Evolutionary conservation across 495 filamentous ascomycete species (phyloP).

Genomic region (Pyrenula massariospora): DNA sequence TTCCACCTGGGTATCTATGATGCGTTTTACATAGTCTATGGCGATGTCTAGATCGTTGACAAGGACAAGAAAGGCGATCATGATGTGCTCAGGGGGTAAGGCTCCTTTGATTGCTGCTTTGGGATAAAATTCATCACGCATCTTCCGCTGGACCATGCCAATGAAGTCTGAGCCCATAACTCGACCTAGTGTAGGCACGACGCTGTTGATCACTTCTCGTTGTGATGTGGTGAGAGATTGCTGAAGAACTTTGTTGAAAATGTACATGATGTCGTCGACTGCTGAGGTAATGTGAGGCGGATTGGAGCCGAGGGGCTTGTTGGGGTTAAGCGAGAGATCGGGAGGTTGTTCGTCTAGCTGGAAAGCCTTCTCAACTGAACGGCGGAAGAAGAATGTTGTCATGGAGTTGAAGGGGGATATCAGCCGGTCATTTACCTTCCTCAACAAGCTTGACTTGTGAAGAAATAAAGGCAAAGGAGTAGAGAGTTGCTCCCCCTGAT

Average conservation of each 20-base stretch:
- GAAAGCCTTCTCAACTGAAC: constrained; percentile 93
- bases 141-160: constrained; percentile 92
- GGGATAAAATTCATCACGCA: constrained; percentile 91
- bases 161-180: constrained; percentile 91
- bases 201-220: constrained; percentile 55
- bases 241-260: constrained; percentile 82
- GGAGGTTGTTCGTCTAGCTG: constrained; percentile 91
- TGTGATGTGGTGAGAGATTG: constrained; percentile 80
- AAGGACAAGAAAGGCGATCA: constrained; percentile 77
- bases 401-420: constrained; percentile 71
- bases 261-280: constrained; percentile 98
- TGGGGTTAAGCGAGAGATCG: constrained; percentile 62
- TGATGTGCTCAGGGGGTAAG: constrained; percentile 70
- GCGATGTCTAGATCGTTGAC: constrained; percentile 92
- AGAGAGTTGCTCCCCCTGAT: constrained; percentile 11
- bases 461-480: constrained; percentile 58
- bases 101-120: constrained; percentile 61
- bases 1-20: constrained; percentile 56
- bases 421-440: constrained; percentile 64
- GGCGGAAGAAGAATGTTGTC: constrained; percentile 90
- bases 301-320: constrained; percentile 52
- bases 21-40: constrained; percentile 78
- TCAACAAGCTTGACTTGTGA: constrained; percentile 56
- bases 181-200: constrained; percentile 68
- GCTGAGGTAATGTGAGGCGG: constrained; percentile 89